A percentile compares a stretch with the other conserved stretches of the same genome.
Evolutionary conservation across 371 early-diverging fungal species (phyloP).

Genomic region (Entomophthora muscae): DNA sequence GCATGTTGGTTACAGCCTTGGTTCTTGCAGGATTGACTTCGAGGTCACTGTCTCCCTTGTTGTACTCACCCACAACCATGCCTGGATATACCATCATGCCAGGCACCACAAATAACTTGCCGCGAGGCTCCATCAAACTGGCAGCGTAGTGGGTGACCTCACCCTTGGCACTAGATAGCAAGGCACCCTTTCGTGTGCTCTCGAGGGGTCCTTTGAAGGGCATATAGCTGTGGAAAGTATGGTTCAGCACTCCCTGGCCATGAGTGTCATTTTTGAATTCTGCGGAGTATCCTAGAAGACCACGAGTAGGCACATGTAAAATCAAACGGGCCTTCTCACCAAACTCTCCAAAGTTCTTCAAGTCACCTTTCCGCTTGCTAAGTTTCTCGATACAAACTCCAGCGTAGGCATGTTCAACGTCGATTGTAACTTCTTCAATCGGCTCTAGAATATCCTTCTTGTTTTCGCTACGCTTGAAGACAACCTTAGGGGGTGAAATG

Average conservation of each 20-base stretch:
- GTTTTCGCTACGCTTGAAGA: constrained; percentile 29
- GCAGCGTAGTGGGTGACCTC: constrained; percentile 49
- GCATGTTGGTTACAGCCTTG: constrained; percentile 53
- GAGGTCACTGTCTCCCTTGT: constrained; percentile 33
- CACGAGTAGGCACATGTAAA: constrained; percentile 57
- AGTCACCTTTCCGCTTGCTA: constrained; percentile 50
- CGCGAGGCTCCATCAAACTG: constrained; percentile 47
- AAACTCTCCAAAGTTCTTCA: constrained; percentile 43
- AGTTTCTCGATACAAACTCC: constrained; percentile 62
- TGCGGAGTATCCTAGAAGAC: constrained; percentile 51
- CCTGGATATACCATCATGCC: constrained; percentile 55
- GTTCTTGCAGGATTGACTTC: constrained; percentile 64
- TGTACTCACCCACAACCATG: constrained; percentile 65
- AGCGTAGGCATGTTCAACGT: constrained; percentile 38
- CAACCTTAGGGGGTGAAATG: constrained; percentile 55
- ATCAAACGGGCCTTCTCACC: constrained; percentile 47
- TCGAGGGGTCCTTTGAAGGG: constrained; percentile 47
- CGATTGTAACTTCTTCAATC: constrained; percentile 59
- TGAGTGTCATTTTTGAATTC: constrained; percentile 65
- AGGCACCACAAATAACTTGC: constrained; percentile 48
- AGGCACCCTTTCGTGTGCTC: constrained; percentile 41
- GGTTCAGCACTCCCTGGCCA: constrained; percentile 45
- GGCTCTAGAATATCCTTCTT: constrained; percentile 44
- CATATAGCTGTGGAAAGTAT: constrained; percentile 41
- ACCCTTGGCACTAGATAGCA: constrained; percentile 45